Percentiles rank a stretch among this genome's conserved stretches.
Conservation (phyloP, 176 grass and related monocot species). For the Ananas comosus region DNA sequence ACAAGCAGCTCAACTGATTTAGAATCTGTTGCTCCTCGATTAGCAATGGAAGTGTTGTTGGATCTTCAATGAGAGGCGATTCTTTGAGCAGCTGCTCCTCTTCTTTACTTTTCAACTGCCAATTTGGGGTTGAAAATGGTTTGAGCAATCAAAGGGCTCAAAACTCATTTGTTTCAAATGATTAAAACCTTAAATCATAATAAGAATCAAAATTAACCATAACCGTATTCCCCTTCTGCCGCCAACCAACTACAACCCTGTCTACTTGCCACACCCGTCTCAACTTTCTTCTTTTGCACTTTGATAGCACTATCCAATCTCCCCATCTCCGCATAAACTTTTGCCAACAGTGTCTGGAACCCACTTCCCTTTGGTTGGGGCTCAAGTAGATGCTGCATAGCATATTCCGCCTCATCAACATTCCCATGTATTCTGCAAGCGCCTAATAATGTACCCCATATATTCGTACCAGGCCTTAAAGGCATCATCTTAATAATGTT, state of each 20-base stretch:
- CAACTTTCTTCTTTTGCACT: constrained; percentile 8
- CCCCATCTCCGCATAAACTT: constrained; percentile 21
- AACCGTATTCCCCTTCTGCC: neutral
- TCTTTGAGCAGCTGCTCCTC: no score
- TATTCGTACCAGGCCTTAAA: constrained; percentile 9
- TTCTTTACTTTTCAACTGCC: no score
- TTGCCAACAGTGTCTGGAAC: constrained; percentile 20
- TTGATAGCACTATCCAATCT: constrained; percentile 17
- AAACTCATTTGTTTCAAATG: no score
- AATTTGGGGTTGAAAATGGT: no score
- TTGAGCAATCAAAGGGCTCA: no score
- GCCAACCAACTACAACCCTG: constrained; percentile 24
- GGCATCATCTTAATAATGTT: constrained; percentile 18
- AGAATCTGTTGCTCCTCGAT: no score
- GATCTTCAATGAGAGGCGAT: no score
- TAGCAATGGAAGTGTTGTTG: no score
- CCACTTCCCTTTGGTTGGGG: constrained; percentile 7
- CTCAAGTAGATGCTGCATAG: constrained; percentile 1
- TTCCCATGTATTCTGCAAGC: constrained; percentile 26
- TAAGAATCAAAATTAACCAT: no score
- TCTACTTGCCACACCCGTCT: neutral
- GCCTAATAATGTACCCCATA: constrained; percentile 28
- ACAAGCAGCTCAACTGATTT: no score
- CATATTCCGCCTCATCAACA: constrained; percentile 17
- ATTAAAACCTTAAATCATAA: no score